phyloP scores from a whole-genome alignment of 1,284 basidiomycete species.

The Cryptococcus sp. region DNA sequence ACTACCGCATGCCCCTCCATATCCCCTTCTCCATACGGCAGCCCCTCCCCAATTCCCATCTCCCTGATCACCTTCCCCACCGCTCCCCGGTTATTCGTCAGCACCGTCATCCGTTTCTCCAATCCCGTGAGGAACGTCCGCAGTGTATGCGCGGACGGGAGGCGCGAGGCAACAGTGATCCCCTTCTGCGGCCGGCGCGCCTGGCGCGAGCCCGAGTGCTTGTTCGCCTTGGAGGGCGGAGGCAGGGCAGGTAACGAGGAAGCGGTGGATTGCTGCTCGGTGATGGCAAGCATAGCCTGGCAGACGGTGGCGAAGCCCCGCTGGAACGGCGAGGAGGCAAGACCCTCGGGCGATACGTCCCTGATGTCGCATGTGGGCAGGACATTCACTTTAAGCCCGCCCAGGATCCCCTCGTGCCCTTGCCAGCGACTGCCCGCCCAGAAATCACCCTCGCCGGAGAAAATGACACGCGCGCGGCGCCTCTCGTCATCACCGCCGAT shows the following conservation, averaged over 20 bases:
- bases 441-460: constrained; percentile 24
- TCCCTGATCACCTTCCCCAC: constrained; percentile 43
- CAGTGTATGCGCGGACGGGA: constrained; percentile 40
- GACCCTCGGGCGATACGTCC: neutral
- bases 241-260: neutral
- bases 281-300: constrained; percentile 17
- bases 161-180: constrained; percentile 13
- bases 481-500: constrained; percentile 40
- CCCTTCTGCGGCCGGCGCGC: constrained; percentile 1
- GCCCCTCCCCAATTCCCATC: constrained; percentile 36
- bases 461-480: constrained; percentile 30
- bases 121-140: constrained; percentile 33
- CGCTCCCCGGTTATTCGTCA: constrained; percentile 46
- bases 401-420: constrained; percentile 25
- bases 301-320: constrained; percentile 17
- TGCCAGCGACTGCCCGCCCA: constrained; percentile 39
- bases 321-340: constrained; percentile 11
- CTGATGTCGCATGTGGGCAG: constrained; percentile 17
- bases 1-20: constrained; percentile 19
- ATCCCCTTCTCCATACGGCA: constrained; percentile 16
- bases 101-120: constrained; percentile 31
- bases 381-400: constrained; percentile 24
- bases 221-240: constrained; percentile 5
- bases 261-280: constrained; percentile 9
- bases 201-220: neutral